phyloP scores from a whole-genome alignment of 179 eudicot genomes.

The Pouteria campechiana region DNA sequence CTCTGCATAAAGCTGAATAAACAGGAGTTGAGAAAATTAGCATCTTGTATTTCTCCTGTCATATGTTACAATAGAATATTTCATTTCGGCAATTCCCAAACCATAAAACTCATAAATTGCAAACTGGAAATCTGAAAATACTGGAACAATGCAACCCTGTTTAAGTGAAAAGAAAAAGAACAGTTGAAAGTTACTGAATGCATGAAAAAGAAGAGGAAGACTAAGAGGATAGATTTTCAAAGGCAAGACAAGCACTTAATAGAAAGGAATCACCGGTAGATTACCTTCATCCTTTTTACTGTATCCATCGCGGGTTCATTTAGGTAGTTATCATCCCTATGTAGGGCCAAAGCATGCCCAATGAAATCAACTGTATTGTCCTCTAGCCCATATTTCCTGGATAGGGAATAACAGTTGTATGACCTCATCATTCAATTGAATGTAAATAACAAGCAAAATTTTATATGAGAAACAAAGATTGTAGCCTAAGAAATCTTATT shows the following conservation, averaged over 20 bases:
- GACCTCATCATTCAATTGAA: too few species aligned
- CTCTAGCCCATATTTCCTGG: slow-evolving; percentile 74
- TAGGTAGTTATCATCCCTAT: slow-evolving; percentile 65
- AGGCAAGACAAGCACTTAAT: neutral
- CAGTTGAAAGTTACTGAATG: too few species aligned
- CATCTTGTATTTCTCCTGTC: too few species aligned
- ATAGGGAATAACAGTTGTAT: neutral
- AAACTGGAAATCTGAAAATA: too few species aligned
- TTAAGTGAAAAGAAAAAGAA: too few species aligned
- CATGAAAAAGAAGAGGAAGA: too few species aligned
- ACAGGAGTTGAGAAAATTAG: neutral
- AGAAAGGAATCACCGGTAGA: neutral
- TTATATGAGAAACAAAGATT: neutral
- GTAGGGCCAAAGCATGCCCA: slow-evolving; percentile 83
- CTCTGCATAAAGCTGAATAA: slow-evolving; percentile 55
- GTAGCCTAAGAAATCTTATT: neutral
- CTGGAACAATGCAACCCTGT: too few species aligned
- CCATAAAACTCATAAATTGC: too few species aligned
- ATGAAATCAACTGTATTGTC: slow-evolving; percentile 68
- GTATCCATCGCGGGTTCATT: slow-evolving; percentile 67
- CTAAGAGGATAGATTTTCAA: neutral
- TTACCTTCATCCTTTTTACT: slow-evolving; percentile 75
- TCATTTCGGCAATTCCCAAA: too few species aligned
- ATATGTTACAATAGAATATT: too few species aligned
- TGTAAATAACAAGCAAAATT: neutral